Conservation (phyloP, 1,284 basidiomycete genomes). For the Cryptococcus sp. region DNA sequence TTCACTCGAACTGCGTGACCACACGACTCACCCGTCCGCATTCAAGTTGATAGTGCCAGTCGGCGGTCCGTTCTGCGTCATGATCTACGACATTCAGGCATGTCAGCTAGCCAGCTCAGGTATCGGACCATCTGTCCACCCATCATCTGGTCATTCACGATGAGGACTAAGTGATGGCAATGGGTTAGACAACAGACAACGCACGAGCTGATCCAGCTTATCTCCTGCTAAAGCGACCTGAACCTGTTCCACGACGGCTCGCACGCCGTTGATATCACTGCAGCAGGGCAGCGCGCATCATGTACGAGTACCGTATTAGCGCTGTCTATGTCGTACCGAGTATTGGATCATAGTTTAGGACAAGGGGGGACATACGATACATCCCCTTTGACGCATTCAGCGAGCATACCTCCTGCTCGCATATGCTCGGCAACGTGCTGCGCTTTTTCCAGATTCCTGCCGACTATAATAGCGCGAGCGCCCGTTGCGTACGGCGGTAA, state of each 20-base stretch:
- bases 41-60: not conserved
- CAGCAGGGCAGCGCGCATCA: no score
- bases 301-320: no score
- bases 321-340: no score
- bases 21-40: not conserved
- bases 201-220: not conserved
- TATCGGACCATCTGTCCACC: no score
- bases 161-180: no score
- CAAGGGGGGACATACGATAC: not conserved
- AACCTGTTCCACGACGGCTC: not conserved
- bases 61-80: not conserved
- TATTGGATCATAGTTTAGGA: no score
- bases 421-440: not conserved
- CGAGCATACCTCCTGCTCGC: not conserved
- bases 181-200: no score
- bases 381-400: not conserved
- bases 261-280: not conserved
- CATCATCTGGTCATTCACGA: not conserved
- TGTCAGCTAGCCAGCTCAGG: not conserved
- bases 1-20: no score
- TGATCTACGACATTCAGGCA: not conserved
- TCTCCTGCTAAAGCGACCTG: not conserved
- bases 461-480: not conserved
- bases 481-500: not conserved
- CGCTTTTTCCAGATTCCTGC: not conserved